Conservation (phyloP, 495 filamentous ascomycete genomes). For the Podospora tetraspora region DNA sequence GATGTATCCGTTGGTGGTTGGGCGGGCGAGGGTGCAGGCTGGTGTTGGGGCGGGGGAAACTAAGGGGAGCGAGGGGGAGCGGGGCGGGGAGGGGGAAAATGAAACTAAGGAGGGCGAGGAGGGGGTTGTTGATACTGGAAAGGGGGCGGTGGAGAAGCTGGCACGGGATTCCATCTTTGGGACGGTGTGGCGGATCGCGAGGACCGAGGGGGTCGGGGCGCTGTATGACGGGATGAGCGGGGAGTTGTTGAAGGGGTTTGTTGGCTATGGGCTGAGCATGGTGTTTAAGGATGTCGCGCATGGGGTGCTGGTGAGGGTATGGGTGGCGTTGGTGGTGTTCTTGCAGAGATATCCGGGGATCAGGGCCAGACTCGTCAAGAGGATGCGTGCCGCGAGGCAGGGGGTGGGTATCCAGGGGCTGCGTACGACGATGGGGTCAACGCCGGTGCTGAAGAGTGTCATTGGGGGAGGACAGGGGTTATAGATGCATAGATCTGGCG, state of each 20-base stretch:
- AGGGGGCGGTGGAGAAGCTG: slow-evolving; percentile 5
- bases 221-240: slow-evolving; percentile 74
- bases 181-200: slow-evolving; percentile 57
- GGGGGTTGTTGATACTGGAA: too few species aligned
- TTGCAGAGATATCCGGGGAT: slow-evolving; percentile 24
- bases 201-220: slow-evolving; percentile 59
- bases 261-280: slow-evolving; percentile 88
- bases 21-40: slow-evolving; percentile 70
- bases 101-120: not conserved
- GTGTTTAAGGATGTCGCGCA: slow-evolving; percentile 80
- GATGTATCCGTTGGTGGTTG: slow-evolving; percentile 83
- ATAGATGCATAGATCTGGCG: not conserved
- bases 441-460: not conserved
- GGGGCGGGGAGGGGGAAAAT: not conserved
- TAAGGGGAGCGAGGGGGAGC: slow-evolving; percentile 12
- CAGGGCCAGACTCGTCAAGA: slow-evolving; percentile 15
- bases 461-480: not conserved
- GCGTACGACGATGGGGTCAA: not conserved
- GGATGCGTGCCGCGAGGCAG: not conserved
- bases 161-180: slow-evolving; percentile 53
- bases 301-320: slow-evolving; percentile 61
- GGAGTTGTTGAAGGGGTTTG: slow-evolving; percentile 79
- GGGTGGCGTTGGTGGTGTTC: slow-evolving; percentile 46
- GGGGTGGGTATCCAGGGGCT: not conserved
- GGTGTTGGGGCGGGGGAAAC: slow-evolving; percentile 42